Evolutionary conservation across 164 flowering plant genomes (phyloP).

Genomic region (Dillenia suffruticosa): DNA sequence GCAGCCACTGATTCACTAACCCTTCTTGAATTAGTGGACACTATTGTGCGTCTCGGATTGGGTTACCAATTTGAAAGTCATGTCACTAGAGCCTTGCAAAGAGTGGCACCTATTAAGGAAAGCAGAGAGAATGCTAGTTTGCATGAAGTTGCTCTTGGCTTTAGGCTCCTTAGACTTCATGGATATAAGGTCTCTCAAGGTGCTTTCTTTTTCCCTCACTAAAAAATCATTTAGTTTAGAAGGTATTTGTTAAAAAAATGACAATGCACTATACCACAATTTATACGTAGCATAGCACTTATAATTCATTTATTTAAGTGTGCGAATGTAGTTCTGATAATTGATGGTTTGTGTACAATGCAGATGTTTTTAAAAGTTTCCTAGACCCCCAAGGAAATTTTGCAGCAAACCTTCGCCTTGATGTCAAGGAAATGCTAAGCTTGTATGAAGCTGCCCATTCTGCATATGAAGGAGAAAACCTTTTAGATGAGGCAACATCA

Average conservation of each 20-base stretch:
- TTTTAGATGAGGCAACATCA: conserved; percentile 17
- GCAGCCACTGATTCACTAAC: conserved; percentile 2
- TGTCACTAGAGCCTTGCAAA: conserved; percentile 9
- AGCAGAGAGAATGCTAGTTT: conserved; percentile 1
- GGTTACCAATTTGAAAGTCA: conserved; percentile 13
- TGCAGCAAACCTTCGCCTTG: conserved; percentile 2
- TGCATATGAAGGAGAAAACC: conserved; percentile 21
- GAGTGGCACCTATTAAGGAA: background rate
- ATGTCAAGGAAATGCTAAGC: conserved; percentile 27
- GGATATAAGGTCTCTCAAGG: conserved; percentile 28
- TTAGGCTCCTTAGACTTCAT: conserved; percentile 31
- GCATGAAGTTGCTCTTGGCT: conserved; percentile 21
- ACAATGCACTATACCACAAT: background rate
- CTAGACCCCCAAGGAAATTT: conserved; percentile 12
- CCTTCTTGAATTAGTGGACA: conserved; percentile 16
- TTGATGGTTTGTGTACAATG: background rate
- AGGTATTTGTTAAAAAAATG: background rate
- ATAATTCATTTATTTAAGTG: background rate
- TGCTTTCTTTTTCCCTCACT: background rate
- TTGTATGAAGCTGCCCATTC: conserved; percentile 29
- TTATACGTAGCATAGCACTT: background rate
- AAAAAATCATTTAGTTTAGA: background rate
- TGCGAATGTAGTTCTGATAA: background rate
- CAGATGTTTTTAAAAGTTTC: conserved; percentile 27
- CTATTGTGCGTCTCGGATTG: conserved; percentile 18